Conservation (phyloP, 2,329 filamentous ascomycete genomes). For the Arthrobotrys sphaeroides region DNA sequence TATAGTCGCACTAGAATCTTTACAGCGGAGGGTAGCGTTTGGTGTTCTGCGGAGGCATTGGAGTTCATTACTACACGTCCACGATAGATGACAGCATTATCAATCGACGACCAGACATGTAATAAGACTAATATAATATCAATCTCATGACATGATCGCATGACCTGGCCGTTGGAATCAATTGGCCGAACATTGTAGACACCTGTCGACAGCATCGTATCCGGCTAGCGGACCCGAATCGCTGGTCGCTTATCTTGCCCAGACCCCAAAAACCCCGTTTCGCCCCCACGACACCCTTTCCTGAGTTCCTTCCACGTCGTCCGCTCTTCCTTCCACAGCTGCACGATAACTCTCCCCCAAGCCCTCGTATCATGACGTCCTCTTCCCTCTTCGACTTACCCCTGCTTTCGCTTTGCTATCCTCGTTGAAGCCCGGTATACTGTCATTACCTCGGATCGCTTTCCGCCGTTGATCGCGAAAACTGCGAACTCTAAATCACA, state of each 20-base stretch:
- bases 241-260: constrained; percentile 41
- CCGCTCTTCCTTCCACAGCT: background rate
- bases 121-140: constrained; percentile 2
- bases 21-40: background rate
- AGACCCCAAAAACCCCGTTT: constrained; percentile 21
- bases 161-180: background rate
- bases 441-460: constrained; percentile 13
- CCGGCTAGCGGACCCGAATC: constrained; percentile 24
- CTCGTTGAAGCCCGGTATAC: constrained; percentile 4
- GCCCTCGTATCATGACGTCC: constrained; percentile 35
- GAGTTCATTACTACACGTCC: background rate
- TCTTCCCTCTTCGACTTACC: background rate
- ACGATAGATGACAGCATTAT: background rate
- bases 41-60: background rate
- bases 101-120: background rate
- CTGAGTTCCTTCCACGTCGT: background rate
- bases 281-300: constrained; percentile 5
- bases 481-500: background rate
- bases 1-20: constrained; percentile 7
- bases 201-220: background rate
- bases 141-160: background rate
- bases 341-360: background rate
- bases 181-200: background rate
- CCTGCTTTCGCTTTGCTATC: constrained; percentile 1
- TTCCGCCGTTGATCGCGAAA: background rate